Conservation (phyloP, 257 asterid genomes). For the Jacaranda mimosifolia region DNA sequence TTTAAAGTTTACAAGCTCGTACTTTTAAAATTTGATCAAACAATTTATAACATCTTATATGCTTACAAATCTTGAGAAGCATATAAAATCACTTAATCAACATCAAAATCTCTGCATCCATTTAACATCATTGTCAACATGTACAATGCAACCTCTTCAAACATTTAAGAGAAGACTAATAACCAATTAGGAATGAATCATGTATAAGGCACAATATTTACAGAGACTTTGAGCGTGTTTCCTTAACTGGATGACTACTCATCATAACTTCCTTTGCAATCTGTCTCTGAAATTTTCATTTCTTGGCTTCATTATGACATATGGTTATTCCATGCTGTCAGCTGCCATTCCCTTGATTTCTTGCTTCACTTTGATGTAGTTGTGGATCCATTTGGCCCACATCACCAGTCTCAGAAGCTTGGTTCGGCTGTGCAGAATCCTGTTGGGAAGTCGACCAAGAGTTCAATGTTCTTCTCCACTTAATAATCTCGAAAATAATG, state of each 20-base stretch:
- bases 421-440: conserved; percentile 46
- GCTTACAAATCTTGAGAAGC: no score
- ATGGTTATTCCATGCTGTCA: conserved; percentile 6
- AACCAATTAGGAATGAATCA: conserved; percentile 20
- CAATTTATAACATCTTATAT: no score
- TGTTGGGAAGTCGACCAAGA: conserved; percentile 45
- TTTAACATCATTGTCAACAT: neutral
- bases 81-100: neutral
- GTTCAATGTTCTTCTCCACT: conserved; percentile 60
- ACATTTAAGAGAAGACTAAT: neutral
- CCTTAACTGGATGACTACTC: conserved; percentile 16
- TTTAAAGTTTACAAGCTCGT: no score
- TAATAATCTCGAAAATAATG: conserved; percentile 61
- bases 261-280: conserved; percentile 26
- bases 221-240: neutral
- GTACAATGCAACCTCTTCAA: neutral
- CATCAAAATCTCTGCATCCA: neutral
- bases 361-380: conserved; percentile 41
- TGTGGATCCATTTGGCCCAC: conserved; percentile 44
- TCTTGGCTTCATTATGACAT: neutral
- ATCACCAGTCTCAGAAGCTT: conserved; percentile 45
- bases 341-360: conserved; percentile 40
- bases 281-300: neutral
- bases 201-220: conserved; percentile 12
- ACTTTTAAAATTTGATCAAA: no score